A percentile compares a stretch with the other conserved stretches of the same genome.
phyloP scores from a whole-genome alignment of 768 basidiomycete genomes.

The Scleroderma bovista region DNA sequence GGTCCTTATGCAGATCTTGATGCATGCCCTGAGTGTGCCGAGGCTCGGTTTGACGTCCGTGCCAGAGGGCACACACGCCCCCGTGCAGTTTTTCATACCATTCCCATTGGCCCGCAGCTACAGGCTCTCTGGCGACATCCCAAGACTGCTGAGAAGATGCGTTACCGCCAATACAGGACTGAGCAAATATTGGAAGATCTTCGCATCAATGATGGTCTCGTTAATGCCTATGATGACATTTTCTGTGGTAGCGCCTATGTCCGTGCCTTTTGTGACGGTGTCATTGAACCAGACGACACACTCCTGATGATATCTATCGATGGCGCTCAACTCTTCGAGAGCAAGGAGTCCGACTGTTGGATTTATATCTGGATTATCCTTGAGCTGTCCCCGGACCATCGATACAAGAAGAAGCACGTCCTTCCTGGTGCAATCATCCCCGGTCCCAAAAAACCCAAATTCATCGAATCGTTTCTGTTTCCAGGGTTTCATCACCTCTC shows the following conservation, averaged over 20 bases:
- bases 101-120: background rate
- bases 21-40: background rate
- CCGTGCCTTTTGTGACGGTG: background rate
- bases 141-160: background rate
- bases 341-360: conserved; percentile 24
- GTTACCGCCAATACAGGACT: too few species aligned
- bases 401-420: conserved; percentile 15
- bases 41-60: background rate
- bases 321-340: conserved; percentile 31
- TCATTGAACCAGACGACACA: conserved; percentile 19
- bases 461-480: conserved; percentile 22
- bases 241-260: background rate
- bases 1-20: background rate
- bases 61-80: too few species aligned
- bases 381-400: background rate
- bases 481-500: conserved; percentile 10
- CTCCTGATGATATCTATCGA: conserved; percentile 34
- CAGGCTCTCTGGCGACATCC: background rate
- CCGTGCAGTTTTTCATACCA: background rate
- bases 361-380: conserved; percentile 33
- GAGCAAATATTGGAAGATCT: background rate
- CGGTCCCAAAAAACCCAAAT: conserved; percentile 31
- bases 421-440: conserved; percentile 26
- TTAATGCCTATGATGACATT: background rate
- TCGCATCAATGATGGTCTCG: background rate